Conservation (phyloP, 2,329 filamentous ascomycete genomes). For the Ceratocystis eucalypticola region DNA sequence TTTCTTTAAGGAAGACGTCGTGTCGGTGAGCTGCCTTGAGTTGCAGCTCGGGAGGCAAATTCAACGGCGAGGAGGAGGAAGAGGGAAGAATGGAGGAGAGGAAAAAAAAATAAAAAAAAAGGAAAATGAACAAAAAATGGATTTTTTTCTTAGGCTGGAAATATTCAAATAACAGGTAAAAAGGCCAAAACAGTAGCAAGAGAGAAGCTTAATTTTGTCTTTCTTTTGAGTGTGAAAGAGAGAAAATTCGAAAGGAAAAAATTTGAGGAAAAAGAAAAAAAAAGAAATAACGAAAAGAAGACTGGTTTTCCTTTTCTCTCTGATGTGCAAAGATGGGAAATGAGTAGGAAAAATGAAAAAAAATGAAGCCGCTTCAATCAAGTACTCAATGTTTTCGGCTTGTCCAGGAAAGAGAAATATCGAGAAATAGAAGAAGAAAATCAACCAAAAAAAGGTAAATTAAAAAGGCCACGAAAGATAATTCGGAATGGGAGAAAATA, state of each 20-base stretch:
- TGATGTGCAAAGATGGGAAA: too few species aligned
- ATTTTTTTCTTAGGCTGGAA: slow-evolving; percentile 1
- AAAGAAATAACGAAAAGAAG: neutral
- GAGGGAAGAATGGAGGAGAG: slow-evolving; percentile 14
- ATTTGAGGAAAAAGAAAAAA: neutral
- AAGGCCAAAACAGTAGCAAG: too few species aligned
- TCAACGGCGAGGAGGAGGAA: neutral
- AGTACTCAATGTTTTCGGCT: too few species aligned
- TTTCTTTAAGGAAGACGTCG: slow-evolving; percentile 63
- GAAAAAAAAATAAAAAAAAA: slow-evolving; percentile 3
- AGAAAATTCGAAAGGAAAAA: neutral
- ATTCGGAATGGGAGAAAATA: too few species aligned
- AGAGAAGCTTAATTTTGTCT: neutral
- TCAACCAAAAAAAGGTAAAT: neutral
- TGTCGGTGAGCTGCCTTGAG: slow-evolving; percentile 51
- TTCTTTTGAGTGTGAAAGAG: neutral
- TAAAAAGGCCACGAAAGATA: too few species aligned
- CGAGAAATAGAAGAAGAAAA: neutral
- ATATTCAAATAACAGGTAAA: neutral
- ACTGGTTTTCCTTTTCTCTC: too few species aligned
- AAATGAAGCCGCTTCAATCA: too few species aligned
- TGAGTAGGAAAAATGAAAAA: too few species aligned
- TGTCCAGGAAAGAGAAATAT: too few species aligned
- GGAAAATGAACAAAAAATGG: slow-evolving; percentile 18
- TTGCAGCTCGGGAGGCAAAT: slow-evolving; percentile 38